Base-by-base conservation (phyloP, 768 basidiomycete genomes). In the Ramaria rubella region DNA sequence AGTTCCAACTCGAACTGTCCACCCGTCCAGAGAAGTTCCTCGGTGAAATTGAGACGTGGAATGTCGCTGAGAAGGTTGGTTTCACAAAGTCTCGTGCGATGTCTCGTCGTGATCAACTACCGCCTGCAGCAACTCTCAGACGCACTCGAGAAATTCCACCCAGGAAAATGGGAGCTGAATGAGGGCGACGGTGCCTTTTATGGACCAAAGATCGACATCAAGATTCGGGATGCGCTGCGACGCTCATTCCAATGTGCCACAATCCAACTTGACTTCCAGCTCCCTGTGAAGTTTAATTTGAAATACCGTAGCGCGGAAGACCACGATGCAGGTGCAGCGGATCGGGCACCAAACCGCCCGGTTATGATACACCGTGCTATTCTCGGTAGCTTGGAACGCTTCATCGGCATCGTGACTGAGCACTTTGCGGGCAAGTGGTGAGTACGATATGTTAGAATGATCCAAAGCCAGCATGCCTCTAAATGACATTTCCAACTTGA, bases 311-410 rank as follows among this genome's bases (percentile, higher is more conserved):
- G 85, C 1, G 79, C 85, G 24, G 87, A 87, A 58, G 87, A 86
- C 52, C 77, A 81, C 31, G 76, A 79, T n/a, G 77, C 61, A 55
- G 76, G 79, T n/a, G 77, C 61, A 55, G 68, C 74, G 7, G 78
- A 76, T 63, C 79, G 74, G 62, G 77, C 79, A 0, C 78, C 80
- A 5, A 76, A 83, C 48, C 75, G 93, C 43, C 96, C 96, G 12
- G 96, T 98, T 64, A 98, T 99, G 76, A 96, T 99, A 62, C 96
- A 98, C 70, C 88, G 96, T 59, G 95, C 96, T 1, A 93, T 98
- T 67, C 68, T 98, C 58, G 96, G 96, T 30, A 90, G 86, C 66
- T 68, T 99, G 29, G 96, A 99, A 71, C 78, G 96, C 1, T 98
- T 98, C 75, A 91, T 96, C 52, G 94, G 92, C 43, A 97, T 98